Percentiles rank a stretch among this genome's conserved stretches.
Conservation (phyloP, 1,284 basidiomycete species). For the Ustilago tritici region DNA sequence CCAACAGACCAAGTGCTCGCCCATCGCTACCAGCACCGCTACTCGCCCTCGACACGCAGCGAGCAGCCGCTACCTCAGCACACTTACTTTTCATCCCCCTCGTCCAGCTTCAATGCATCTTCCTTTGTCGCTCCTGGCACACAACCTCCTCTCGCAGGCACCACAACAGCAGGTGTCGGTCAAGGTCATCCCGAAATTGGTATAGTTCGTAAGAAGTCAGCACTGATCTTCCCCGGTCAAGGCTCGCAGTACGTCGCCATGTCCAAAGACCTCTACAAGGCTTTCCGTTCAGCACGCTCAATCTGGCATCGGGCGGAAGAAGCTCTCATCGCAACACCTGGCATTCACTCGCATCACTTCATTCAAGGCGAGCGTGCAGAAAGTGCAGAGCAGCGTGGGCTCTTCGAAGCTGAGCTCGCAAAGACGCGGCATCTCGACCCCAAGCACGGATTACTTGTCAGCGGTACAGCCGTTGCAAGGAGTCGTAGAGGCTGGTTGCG, state of each 20-base stretch:
- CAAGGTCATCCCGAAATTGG: conserved; percentile 44
- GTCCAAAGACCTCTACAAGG: conserved; percentile 64
- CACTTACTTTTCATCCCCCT: conserved; percentile 66
- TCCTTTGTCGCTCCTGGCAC: conserved; percentile 59
- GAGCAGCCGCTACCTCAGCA: conserved; percentile 61
- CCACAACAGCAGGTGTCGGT: conserved; percentile 42
- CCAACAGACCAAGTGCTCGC: conserved; percentile 19
- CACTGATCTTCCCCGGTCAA: conserved; percentile 66
- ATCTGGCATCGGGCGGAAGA: conserved; percentile 67
- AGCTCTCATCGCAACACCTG: conserved; percentile 54
- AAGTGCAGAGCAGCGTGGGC: conserved; percentile 39
- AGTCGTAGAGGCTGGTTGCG: conserved; percentile 56
- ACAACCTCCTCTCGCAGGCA: conserved; percentile 50
- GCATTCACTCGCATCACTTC: conserved; percentile 43
- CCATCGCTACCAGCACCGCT: conserved; percentile 34
- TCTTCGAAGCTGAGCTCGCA: conserved; percentile 62
- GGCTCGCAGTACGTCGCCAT: conserved; percentile 68
- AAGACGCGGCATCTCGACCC: conserved; percentile 50
- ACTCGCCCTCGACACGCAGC: conserved; percentile 48
- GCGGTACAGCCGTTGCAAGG: conserved; percentile 43
- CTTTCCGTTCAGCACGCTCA: conserved; percentile 59
- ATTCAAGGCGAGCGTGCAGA: conserved; percentile 33
- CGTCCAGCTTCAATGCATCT: conserved; percentile 64
- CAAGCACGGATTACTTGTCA: conserved; percentile 40
- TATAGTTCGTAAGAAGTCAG: conserved; percentile 60